Percentiles rank a stretch among this genome's conserved stretches.
Evolutionary conservation across 2,329 filamentous ascomycete species (phyloP).

Genomic region (Epichloe amarillans): DNA sequence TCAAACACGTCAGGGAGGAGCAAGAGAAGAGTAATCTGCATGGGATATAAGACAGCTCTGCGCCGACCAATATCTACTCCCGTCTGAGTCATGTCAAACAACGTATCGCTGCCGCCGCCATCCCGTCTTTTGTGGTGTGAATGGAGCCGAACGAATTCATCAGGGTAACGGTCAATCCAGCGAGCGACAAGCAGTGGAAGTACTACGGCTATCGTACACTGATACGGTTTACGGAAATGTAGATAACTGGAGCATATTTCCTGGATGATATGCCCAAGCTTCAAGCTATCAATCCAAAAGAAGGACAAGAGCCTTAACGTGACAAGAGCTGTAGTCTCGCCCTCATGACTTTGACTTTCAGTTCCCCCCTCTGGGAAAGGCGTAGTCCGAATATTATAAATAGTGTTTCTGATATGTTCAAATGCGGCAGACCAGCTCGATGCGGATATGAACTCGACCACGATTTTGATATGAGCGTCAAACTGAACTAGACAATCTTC

Average conservation of each 20-base stretch:
- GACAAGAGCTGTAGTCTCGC: slow-evolving; percentile 39
- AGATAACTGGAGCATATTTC: slow-evolving; percentile 55
- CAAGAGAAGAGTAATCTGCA: slow-evolving; percentile 50
- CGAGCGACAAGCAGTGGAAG: slow-evolving; percentile 49
- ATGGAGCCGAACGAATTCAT: slow-evolving; percentile 52
- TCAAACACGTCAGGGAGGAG: slow-evolving; percentile 57
- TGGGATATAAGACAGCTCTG: slow-evolving; percentile 43
- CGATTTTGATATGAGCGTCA: slow-evolving; percentile 39
- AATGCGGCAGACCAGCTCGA: slow-evolving; percentile 49
- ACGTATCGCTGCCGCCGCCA: slow-evolving; percentile 49
- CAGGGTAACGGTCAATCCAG: slow-evolving; percentile 52
- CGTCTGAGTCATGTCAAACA: slow-evolving; percentile 56
- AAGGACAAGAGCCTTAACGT: slow-evolving; percentile 46
- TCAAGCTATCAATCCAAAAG: slow-evolving; percentile 50
- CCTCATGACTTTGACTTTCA: slow-evolving; percentile 27
- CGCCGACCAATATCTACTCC: slow-evolving; percentile 44
- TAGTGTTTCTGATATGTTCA: slow-evolving; percentile 40
- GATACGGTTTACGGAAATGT: slow-evolving; percentile 50
- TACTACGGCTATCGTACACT: slow-evolving; percentile 49
- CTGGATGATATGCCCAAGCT: slow-evolving; percentile 48
- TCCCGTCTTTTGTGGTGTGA: slow-evolving; percentile 48
- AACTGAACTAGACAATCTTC: slow-evolving; percentile 30
- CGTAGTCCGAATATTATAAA: slow-evolving; percentile 36
- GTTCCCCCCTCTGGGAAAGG: slow-evolving; percentile 25
- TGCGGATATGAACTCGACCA: slow-evolving; percentile 52